A percentile compares a stretch with the other conserved stretches of the same genome.
Evolutionary conservation across 352 stramenopile species (phyloP).

Genomic region (Thraustotheca clavata): DNA sequence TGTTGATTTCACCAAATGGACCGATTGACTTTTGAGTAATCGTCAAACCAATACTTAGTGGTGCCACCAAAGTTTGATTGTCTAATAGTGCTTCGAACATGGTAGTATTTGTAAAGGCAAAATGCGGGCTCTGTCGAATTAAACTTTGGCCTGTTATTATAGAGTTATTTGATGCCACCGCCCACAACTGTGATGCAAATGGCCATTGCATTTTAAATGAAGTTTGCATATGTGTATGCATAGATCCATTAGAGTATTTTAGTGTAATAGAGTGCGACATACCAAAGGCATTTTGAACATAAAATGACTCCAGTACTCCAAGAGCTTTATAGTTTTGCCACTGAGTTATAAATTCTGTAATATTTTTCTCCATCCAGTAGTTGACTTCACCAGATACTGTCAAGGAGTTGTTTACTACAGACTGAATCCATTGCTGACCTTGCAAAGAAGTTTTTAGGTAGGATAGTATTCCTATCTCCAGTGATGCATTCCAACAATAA

Average conservation of each 20-base stretch:
- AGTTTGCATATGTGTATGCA: neutral
- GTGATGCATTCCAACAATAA: neutral
- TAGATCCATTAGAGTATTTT: conserved; percentile 8
- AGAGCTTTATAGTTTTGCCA: conserved; percentile 20
- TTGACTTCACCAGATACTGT: neutral
- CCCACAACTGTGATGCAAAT: neutral
- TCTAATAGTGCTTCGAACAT: neutral
- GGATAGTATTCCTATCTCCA: neutral
- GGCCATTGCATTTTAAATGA: conserved; percentile 15
- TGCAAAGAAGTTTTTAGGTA: neutral
- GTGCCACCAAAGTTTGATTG: neutral
- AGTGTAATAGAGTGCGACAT: neutral
- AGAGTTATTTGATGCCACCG: neutral
- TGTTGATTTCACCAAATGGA: neutral
- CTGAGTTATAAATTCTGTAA: neutral
- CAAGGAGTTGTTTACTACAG: neutral
- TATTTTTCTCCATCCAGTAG: neutral
- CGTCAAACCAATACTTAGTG: neutral
- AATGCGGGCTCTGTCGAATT: neutral
- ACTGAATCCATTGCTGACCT: neutral
- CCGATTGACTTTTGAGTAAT: neutral
- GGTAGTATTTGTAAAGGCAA: conserved; percentile 7
- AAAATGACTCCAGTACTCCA: conserved; percentile 10
- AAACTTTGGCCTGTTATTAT: neutral
- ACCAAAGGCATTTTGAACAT: conserved; percentile 4